Evolutionary conservation across 768 basidiomycete genomes (phyloP).

Genomic region (Tephrocybe sp.): DNA sequence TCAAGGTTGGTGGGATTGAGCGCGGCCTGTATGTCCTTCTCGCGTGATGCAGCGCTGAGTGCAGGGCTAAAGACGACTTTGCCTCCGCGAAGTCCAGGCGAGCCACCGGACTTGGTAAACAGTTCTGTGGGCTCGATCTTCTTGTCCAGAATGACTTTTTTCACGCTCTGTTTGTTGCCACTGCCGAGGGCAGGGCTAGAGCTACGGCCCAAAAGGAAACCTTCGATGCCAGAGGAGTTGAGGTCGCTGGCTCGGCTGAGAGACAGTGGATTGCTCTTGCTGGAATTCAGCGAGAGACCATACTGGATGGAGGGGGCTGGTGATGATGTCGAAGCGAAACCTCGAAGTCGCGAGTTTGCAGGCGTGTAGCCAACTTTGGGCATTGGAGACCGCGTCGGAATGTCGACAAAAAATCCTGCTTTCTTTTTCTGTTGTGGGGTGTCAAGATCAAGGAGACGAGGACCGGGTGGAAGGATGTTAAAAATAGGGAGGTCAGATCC

Average conservation of each 20-base stretch:
- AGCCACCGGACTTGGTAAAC: constrained; percentile 51
- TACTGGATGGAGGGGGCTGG: constrained; percentile 33
- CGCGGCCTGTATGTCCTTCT: constrained; percentile 57
- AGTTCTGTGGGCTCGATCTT: constrained; percentile 75
- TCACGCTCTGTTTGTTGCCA: constrained; percentile 78
- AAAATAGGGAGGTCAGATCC: constrained; percentile 71
- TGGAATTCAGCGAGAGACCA: constrained; percentile 50
- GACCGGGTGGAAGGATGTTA: constrained; percentile 72
- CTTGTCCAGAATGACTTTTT: constrained; percentile 89
- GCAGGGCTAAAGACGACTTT: constrained; percentile 77
- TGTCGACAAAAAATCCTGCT: constrained; percentile 72
- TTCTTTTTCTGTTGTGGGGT: constrained; percentile 71
- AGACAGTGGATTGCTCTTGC: constrained; percentile 56
- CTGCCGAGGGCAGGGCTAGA: constrained; percentile 67
- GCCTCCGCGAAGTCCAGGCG: constrained; percentile 42
- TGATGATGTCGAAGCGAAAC: constrained; percentile 55
- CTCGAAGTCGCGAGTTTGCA: constrained; percentile 69
- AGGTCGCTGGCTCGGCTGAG: constrained; percentile 47
- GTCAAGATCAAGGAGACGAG: constrained; percentile 60
- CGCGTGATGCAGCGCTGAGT: constrained; percentile 71
- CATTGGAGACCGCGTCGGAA: constrained; percentile 69
- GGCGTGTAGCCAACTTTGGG: constrained; percentile 70
- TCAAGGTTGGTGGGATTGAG: constrained; percentile 29
- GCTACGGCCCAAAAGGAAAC: constrained; percentile 60
- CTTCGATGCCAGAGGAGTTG: constrained; percentile 53